Base-by-base conservation (phyloP, 805 yeast species). In the Yamadazyma endophytica region DNA sequence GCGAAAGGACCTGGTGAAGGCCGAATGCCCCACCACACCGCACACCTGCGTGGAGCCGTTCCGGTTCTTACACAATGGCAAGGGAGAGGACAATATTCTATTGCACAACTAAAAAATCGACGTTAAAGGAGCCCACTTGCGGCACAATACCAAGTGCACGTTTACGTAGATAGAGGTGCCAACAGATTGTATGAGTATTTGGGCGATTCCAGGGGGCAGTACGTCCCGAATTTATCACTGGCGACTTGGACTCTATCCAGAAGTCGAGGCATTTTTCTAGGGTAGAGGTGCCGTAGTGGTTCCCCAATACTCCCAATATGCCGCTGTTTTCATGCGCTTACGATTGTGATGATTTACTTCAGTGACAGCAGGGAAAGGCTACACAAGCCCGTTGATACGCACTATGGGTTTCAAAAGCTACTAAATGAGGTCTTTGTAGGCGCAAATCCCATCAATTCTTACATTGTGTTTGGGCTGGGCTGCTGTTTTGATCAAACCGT, bases 131-230 rank as follows among this genome's bases (percentile, higher is more conserved):
- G 68, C 34, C 33, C 44, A 53, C 9, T 48, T 85, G 4, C 89
- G 97, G 97, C 24, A 48, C 2, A 43, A 59, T 13, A 70, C 82
- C 37, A 52, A 3, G 34, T 82, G 4, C 71, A 61, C 28, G 68
- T 88, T 0, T 88, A 96, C 52, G 96, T 95, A 1, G 98, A 92
- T 57, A 98, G 97, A 7, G 98, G 95, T 1, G 90, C 96, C 2
- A 84, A 88, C 45, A 58, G 77, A 31, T 61, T 90, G 22, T 73
- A 60, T 44, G 70, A 76, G 4, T 73, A 56, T 37, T 37, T 44
- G 3, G 40, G 43, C 4, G 46, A 46, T 4, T 64, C 56, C 6
- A 60, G 77, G 26, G 32, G 29, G 2, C 30, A 54, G 11, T 69
- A 61, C 46, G 44, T 76, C 97, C 98, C 0, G 73, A 82, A 31